These are phyloP conservation scores for Hypoxylon intermedium DNA, from an alignment of 495 filamentous ascomycete species.

Conservation along the genomic window DNA sequence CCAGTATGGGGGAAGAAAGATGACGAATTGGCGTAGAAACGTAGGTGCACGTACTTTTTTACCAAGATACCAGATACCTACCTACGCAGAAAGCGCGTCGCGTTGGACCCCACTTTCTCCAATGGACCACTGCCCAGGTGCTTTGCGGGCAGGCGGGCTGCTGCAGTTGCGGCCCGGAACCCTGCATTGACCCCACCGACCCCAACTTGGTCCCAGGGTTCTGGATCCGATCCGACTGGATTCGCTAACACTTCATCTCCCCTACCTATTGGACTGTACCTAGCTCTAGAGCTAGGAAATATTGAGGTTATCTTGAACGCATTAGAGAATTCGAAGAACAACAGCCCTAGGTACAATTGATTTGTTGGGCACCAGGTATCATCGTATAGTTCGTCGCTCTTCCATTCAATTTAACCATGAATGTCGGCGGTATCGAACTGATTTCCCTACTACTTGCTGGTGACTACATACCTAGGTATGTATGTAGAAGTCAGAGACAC, in stretches of 20 bases:
- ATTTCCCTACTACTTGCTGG: constrained; percentile 1
- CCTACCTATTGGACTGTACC: too few species aligned
- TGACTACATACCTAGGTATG: neutral
- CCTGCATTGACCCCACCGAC: neutral
- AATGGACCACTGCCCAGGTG: constrained; percentile 9
- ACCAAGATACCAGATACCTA: too few species aligned
- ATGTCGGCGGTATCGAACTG: constrained; percentile 9
- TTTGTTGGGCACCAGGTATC: too few species aligned
- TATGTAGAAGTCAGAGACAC: too few species aligned
- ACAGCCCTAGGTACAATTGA: too few species aligned
- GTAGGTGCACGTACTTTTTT: too few species aligned
- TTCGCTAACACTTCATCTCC: neutral
- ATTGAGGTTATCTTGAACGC: too few species aligned
- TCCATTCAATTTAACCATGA: constrained; percentile 1
- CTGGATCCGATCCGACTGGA: constrained; percentile 9
- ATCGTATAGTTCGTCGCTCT: neutral
- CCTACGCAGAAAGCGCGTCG: too few species aligned
- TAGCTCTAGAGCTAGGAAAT: too few species aligned
- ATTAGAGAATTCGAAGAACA: too few species aligned
- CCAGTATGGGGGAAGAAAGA: too few species aligned
- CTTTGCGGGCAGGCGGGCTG: neutral
- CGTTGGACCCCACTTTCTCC: constrained; percentile 20
- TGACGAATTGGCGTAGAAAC: too few species aligned
- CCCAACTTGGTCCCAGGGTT: constrained; percentile 7
- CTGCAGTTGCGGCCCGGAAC: neutral